Percentiles rank a stretch among this genome's conserved stretches.
Evolutionary conservation across 2,329 filamentous ascomycete genomes (phyloP).

Genomic region (Aaosphaeria pasadenensis): DNA sequence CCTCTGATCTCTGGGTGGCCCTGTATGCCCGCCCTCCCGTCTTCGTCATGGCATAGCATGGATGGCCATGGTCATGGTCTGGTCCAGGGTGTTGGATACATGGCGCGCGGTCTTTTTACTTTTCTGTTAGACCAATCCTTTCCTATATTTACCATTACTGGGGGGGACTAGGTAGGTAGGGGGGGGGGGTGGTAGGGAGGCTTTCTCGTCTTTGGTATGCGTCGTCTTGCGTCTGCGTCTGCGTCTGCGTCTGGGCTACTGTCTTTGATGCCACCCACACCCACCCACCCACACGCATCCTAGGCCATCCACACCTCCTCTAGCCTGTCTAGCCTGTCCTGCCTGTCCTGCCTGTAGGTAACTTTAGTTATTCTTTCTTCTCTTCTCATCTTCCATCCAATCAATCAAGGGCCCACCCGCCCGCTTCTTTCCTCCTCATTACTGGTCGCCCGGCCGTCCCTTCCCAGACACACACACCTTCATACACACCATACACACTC

Average conservation of each 20-base stretch:
- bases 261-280: not conserved
- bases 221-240: too few relatives aligned
- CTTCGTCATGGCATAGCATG: constrained; percentile 31
- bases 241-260: too few relatives aligned
- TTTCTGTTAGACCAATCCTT: constrained; percentile 28
- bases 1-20: constrained; percentile 4
- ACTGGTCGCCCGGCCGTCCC: not conserved
- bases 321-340: too few relatives aligned
- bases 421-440: constrained; percentile 10
- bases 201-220: too few relatives aligned
- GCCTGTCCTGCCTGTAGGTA: too few relatives aligned
- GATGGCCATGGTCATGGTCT: too few relatives aligned
- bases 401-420: constrained; percentile 7
- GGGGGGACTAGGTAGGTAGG: constrained; percentile 8
- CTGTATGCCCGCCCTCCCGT: constrained; percentile 31
- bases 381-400: too few relatives aligned
- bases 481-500: not conserved
- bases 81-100: too few relatives aligned
- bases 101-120: too few relatives aligned
- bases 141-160: constrained; percentile 37
- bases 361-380: too few relatives aligned
- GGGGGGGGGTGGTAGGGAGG: too few relatives aligned
- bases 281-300: not conserved
- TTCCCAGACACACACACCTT: constrained; percentile 12
- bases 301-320: not conserved